phyloP scores from a whole-genome alignment of 768 basidiomycete species.

The Amanita pseudoporphyria region DNA sequence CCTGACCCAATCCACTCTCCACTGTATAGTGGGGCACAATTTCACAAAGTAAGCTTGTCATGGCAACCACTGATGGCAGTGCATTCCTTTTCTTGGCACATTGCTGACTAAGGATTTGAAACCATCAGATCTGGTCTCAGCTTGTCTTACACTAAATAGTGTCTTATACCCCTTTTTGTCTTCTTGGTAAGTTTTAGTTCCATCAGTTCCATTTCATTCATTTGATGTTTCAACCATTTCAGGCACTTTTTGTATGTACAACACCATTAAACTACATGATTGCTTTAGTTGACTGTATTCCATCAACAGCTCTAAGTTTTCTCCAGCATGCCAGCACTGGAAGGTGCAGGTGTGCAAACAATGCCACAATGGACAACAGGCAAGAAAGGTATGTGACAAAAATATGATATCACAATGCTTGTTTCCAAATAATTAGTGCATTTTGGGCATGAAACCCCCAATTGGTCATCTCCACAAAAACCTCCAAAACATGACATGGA shows the following conservation, averaged over 20 bases:
- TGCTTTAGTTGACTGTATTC: too few species aligned
- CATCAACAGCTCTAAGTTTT: neutral
- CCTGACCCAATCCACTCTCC: neutral
- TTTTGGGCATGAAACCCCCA: neutral
- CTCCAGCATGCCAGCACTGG: neutral
- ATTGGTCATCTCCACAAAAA: neutral
- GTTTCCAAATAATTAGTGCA: neutral
- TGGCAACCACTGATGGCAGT: too few species aligned
- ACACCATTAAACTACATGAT: too few species aligned
- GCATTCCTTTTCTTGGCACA: neutral
- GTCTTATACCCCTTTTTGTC: too few species aligned
- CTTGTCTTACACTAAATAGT: too few species aligned
- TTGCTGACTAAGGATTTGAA: neutral
- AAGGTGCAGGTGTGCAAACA: neutral
- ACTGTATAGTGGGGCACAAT: neutral
- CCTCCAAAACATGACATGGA: neutral
- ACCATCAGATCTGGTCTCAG: neutral
- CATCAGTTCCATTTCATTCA: too few species aligned
- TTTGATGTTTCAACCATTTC: too few species aligned
- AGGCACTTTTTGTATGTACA: too few species aligned
- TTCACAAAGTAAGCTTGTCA: neutral
- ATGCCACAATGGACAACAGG: neutral
- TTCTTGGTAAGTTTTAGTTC: too few species aligned
- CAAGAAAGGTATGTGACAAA: neutral
- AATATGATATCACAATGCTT: too few species aligned